Evolutionary conservation across 1,284 basidiomycete genomes (phyloP), one percentile per base, ranked within the genome.

Genomic region (Pascua guehoae): DNA sequence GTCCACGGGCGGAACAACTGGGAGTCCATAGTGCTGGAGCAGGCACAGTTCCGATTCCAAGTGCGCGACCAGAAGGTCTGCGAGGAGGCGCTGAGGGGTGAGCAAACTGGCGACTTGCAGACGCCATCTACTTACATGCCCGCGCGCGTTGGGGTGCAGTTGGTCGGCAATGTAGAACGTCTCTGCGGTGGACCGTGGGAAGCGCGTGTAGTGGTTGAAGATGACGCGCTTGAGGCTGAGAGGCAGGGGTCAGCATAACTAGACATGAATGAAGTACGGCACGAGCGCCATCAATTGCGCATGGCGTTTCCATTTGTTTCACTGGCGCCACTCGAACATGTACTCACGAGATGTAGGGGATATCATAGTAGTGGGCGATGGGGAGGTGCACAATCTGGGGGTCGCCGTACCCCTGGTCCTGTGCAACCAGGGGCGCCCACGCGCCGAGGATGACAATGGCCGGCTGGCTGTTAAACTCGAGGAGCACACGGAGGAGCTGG

Each of bases 41-140:
- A 69, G 65, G 57, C 78, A 78, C 16, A 78, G 62, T 58, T 78
- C 72, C 16, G 67, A 68, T 57, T 79, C 76, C 44, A 78, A 68
- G 61, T 75, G 78, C 4, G 71, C 58, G 12, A 74, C 68, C 4
- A 77, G 57, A 3, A 78, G 57, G 53, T 79, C 78, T 2, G 73
- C 71, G 40, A 78, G 64, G 12, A 77, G 55, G 16, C 73, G 69
- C 68, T 76, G 52, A 3, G 24, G n/a, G 4, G 24, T 32, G 7
- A 32, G 24, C 24, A 32, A 32, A 16, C 45, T 11, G 49, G 45
- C 40, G 53, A 17, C 36, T 17, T 14, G 39, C 10, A 52, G 14
- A 40, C n/a, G 32, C 5, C 5, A 5, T 48, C n/a, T 10, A 60
- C 71, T 66, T 49, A 75, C 73, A 64, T 75, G 75, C 0, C 74